Conservation (phyloP, 2,329 filamentous ascomycete genomes). For the Fonsecaea pedrosoi region DNA sequence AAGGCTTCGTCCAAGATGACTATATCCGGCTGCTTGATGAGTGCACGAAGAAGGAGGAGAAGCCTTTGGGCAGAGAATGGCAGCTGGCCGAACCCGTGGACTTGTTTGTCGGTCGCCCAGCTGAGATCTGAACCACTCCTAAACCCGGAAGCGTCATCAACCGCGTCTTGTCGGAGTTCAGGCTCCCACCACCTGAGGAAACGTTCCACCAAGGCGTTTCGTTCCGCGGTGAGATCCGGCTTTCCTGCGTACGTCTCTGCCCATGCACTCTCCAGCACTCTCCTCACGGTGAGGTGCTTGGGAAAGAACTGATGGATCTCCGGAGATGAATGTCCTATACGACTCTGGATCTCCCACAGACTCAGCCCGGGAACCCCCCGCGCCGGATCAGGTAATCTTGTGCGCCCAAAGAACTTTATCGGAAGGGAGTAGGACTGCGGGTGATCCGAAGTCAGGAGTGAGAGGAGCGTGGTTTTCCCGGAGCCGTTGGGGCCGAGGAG, state of each 20-base stretch:
- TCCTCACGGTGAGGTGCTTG: conserved; percentile 72
- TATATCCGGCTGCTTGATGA: conserved; percentile 80
- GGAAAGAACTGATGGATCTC: conserved; percentile 96
- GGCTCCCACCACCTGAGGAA: conserved; percentile 77
- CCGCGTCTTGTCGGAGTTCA: conserved; percentile 70
- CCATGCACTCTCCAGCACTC: conserved; percentile 84
- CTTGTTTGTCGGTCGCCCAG: conserved; percentile 35
- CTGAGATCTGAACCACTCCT: conserved; percentile 33
- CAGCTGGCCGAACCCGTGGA: conserved; percentile 70
- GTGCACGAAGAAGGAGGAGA: conserved; percentile 79
- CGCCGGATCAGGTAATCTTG: conserved; percentile 72
- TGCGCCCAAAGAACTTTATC: conserved; percentile 82
- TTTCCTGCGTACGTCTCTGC: conserved; percentile 81
- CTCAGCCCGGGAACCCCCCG: conserved; percentile 74
- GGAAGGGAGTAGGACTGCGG: conserved; percentile 91
- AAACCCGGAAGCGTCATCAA: conserved; percentile 25
- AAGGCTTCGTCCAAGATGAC: conserved; percentile 88
- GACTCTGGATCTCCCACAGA: conserved; percentile 88
- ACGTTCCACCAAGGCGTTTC: conserved; percentile 68
- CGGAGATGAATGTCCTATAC: conserved; percentile 90
- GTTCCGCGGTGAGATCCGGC: conserved; percentile 67
- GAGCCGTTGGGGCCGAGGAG: conserved; percentile 93
- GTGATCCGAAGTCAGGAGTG: conserved; percentile 92
- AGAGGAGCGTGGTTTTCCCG: conserved; percentile 93
- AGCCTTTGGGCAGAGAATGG: conserved; percentile 85